Evolutionary conservation across 169 alveolate species (phyloP).

Genomic region (Cryptosporidium viatorum): DNA sequence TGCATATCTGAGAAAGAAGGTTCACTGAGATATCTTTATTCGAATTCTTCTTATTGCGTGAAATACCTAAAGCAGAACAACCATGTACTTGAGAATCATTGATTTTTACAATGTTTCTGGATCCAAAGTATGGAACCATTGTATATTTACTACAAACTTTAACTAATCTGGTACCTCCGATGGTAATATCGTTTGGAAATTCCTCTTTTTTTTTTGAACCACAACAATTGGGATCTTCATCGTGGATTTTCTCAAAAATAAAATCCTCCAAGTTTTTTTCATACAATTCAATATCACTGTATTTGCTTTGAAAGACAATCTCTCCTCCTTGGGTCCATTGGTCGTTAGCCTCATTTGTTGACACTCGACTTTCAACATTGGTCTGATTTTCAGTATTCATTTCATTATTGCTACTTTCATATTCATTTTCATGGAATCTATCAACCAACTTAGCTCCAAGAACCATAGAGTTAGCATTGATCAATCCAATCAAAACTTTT

Average conservation of each 20-base stretch:
- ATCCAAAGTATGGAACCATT: slow-evolving; percentile 53
- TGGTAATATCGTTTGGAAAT: slow-evolving; percentile 33
- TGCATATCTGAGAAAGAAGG: slow-evolving; percentile 42
- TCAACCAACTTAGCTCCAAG: slow-evolving; percentile 10
- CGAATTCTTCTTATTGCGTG: background rate
- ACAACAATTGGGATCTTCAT: background rate
- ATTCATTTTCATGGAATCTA: background rate
- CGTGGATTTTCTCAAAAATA: slow-evolving; percentile 2
- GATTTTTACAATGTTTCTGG: slow-evolving; percentile 30
- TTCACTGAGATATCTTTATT: slow-evolving; percentile 33
- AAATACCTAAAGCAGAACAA: slow-evolving; percentile 65
- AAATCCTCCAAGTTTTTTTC: slow-evolving; percentile 32
- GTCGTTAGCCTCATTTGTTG: background rate
- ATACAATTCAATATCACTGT: background rate
- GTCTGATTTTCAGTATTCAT: background rate
- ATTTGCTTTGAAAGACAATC: slow-evolving; percentile 3
- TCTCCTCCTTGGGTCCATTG: slow-evolving; percentile 74
- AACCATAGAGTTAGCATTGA: slow-evolving; percentile 13
- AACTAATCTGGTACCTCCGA: slow-evolving; percentile 34
- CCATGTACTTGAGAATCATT: slow-evolving; percentile 41
- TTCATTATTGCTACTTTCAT: background rate
- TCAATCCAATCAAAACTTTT: slow-evolving; percentile 19
- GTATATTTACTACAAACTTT: slow-evolving; percentile 60
- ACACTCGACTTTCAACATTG: background rate
- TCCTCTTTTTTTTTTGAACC: background rate